Evolutionary conservation across 495 filamentous ascomycete species (phyloP).

Genomic region (Podospora comata): DNA sequence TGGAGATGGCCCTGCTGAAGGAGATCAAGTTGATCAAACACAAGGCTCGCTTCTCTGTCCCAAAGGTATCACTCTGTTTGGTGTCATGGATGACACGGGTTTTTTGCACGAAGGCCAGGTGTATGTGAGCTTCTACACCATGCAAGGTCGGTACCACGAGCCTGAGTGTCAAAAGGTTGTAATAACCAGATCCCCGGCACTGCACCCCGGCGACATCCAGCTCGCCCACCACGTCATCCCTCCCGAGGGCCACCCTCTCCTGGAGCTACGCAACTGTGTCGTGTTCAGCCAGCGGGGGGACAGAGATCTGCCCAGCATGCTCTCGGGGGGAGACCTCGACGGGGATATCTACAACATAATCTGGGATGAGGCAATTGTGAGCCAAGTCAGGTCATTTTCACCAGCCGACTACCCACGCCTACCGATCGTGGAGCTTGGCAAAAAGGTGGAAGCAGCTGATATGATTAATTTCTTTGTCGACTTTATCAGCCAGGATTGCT

Average conservation of each 20-base stretch:
- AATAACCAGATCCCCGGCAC: conserved; percentile 68
- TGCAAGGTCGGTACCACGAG: conserved; percentile 21
- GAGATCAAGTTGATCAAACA: conserved; percentile 72
- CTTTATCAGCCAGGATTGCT: conserved; percentile 73
- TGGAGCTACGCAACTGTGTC: conserved; percentile 64
- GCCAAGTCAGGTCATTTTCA: conserved; percentile 32
- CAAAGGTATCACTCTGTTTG: conserved; percentile 68
- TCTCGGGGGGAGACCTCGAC: conserved; percentile 80
- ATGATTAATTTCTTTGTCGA: conserved; percentile 75
- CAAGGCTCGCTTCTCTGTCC: conserved; percentile 67
- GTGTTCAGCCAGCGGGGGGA: conserved; percentile 67
- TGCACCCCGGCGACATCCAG: conserved; percentile 82
- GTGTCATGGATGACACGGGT: conserved; percentile 79
- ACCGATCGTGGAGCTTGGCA: conserved; percentile 51
- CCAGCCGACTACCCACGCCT: conserved; percentile 68
- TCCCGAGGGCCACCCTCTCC: conserved; percentile 59
- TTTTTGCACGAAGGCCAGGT: conserved; percentile 64
- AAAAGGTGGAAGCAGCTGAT: conserved; percentile 53
- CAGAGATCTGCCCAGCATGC: conserved; percentile 70
- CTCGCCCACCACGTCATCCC: conserved; percentile 48
- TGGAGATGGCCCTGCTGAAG: conserved; percentile 62
- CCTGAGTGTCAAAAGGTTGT: conserved; percentile 34
- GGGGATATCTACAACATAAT: conserved; percentile 77
- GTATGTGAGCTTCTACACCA: conserved; percentile 51
- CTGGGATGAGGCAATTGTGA: conserved; percentile 53